Base-by-base conservation (phyloP, 225 moss, liverwort and hornwort species). In the Pseudoscleropodium purum region DNA sequence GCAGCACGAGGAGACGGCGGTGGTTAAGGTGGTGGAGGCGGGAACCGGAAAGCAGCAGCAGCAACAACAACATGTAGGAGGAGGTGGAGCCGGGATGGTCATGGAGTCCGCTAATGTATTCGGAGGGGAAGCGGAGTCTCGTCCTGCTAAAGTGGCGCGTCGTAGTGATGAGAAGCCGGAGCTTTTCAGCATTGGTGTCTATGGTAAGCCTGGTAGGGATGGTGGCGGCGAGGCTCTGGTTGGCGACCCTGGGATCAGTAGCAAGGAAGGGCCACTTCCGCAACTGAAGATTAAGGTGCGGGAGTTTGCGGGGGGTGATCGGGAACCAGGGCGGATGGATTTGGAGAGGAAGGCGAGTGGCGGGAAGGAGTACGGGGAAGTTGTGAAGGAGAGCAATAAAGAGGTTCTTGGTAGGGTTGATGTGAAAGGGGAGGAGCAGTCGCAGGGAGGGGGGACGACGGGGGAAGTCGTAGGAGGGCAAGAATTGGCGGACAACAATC, bases 1-100 rank as follows among this genome's bases (percentile, higher is more conserved):
- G 82, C 92, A 89, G 89, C 91, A 94, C 91, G 94, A 94, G 60
- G 94, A 94, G 87, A 81, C 81, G 87, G 82, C 90, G 85, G 88
- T 61, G 56, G 87, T 51, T 36, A 85, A 88, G 84, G 86, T 74
- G n/a, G 85, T 77, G 86, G 92, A 92, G 62, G 8, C 62, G 45
- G 87, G 68, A 45, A 64, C 62, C 39, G 85, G 78, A 78, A 92
- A 89, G 90, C 89, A 83, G 39, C 88, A 56, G 37, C 76, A 76
- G 12, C 47, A 76, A 8, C 88, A 90, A 25, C 87, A 65, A 66
- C 66, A 90, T 90, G 85, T 75, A 80, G 80, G 59, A n/a, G 89
- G 79, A 47, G 86, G 49, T 29, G 87, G 64, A 45, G 67, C 54
- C 39, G 91, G 81, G 26, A 51, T 87, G 65, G 64, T 82, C 29